Conservation (phyloP, 2,329 filamentous ascomycete species). For the Cryphonectria parasitica region DNA sequence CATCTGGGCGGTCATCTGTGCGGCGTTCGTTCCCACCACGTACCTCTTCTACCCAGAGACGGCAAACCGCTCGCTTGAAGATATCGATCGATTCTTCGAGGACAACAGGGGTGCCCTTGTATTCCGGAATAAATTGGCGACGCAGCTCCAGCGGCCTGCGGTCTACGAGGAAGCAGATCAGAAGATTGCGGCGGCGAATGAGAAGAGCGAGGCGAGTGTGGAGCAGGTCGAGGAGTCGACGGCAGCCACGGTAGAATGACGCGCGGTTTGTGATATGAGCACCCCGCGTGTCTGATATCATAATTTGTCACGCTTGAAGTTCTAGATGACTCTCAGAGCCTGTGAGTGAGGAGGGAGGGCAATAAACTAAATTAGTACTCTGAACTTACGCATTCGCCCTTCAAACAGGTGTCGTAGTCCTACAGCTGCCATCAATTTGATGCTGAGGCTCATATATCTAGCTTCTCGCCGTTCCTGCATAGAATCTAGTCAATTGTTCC, state of each 20-base stretch:
- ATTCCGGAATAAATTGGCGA: constrained; percentile 20
- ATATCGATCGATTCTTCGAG: constrained; percentile 43
- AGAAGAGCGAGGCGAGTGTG: constrained; percentile 16
- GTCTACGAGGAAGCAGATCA: constrained; percentile 25
- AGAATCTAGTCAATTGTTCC: not conserved
- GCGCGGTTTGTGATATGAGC: not conserved
- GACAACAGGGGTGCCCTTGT: constrained; percentile 21
- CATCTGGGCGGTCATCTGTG: constrained; percentile 52
- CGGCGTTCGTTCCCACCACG: constrained; percentile 46
- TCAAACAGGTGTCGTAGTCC: not conserved
- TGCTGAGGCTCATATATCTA: not conserved
- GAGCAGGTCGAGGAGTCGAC: constrained; percentile 14
- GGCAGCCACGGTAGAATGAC: not conserved
- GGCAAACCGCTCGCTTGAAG: constrained; percentile 44
- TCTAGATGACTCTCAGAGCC: not conserved
- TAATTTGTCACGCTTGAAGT: not conserved
- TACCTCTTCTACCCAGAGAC: constrained; percentile 53
- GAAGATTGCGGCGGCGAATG: constrained; percentile 18
- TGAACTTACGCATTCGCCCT: not conserved
- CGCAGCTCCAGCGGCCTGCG: constrained; percentile 19
- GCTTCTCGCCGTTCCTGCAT: not conserved
- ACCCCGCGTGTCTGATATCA: not conserved
- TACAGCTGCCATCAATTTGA: not conserved
- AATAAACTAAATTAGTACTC: not conserved
- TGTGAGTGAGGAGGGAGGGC: not conserved